Evolutionary conservation across 495 filamentous ascomycete species (phyloP).

Genomic region (Cercophora scortea): DNA sequence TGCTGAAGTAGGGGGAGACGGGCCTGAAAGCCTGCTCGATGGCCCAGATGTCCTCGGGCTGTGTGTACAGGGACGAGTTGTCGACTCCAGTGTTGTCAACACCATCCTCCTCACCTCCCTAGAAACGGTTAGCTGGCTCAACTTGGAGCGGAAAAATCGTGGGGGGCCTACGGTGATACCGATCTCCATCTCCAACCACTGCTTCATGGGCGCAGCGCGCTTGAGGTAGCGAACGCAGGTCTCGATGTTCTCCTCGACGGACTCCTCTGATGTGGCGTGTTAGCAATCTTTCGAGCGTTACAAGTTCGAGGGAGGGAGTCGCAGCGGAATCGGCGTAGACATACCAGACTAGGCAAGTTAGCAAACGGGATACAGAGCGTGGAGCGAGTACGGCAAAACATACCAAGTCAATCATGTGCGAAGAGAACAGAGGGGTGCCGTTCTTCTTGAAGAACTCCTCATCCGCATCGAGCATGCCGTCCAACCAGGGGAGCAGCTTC

Average conservation of each 20-base stretch:
- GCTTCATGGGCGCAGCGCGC: slow-evolving; percentile 88
- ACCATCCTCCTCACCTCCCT: slow-evolving; percentile 73
- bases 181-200: slow-evolving; percentile 95
- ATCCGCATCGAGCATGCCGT: slow-evolving; percentile 88
- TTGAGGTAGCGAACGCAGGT: slow-evolving; percentile 88
- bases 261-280: slow-evolving; percentile 54
- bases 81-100: slow-evolving; percentile 80
- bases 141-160: too few species aligned
- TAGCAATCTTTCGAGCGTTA: neutral
- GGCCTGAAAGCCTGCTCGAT: slow-evolving; percentile 60
- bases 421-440: slow-evolving; percentile 87
- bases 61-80: slow-evolving; percentile 95
- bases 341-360: slow-evolving; percentile 11
- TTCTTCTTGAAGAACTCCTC: slow-evolving; percentile 89
- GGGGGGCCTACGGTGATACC: slow-evolving; percentile 16
- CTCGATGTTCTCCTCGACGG: slow-evolving; percentile 78
- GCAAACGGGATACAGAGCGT: neutral
- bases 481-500: slow-evolving; percentile 79
- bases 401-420: slow-evolving; percentile 92
- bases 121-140: too few species aligned
- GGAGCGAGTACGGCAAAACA: neutral
- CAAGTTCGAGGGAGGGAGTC: neutral
- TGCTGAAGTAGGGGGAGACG: slow-evolving; percentile 91
- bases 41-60: slow-evolving; percentile 86
- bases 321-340: neutral